Percentiles rank a stretch among this genome's conserved stretches.
These are phyloP conservation scores for Monilinia laxa DNA, from an alignment of 2,329 filamentous ascomycete genomes.

Conservation along the genomic window DNA sequence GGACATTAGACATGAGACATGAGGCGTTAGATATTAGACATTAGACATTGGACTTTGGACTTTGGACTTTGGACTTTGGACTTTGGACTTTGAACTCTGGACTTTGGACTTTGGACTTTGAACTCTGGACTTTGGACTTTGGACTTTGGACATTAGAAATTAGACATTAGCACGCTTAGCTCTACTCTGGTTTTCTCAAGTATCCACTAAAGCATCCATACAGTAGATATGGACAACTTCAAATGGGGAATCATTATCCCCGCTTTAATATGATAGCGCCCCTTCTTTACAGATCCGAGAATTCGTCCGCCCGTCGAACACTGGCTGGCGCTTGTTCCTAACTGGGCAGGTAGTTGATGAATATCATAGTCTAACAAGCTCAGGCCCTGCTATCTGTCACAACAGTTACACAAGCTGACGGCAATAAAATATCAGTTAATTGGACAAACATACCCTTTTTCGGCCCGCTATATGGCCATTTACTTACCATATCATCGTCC, in stretches of 20 bases:
- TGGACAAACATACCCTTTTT: not conserved
- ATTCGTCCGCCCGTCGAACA: not conserved
- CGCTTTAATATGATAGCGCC: conserved; percentile 1
- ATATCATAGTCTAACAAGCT: not conserved
- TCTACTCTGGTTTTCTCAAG: not conserved
- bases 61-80: no score
- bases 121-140: no score
- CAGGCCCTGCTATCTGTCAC: not conserved
- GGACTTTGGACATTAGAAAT: no score
- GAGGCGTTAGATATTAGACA: no score
- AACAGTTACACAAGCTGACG: not conserved
- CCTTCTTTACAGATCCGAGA: conserved; percentile 7
- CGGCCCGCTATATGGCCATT: not conserved
- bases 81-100: no score
- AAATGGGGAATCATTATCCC: not conserved
- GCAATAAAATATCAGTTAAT: not conserved
- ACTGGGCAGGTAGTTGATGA: not conserved
- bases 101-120: no score
- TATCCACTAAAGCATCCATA: not conserved
- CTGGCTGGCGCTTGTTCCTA: not conserved
- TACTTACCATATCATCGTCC: not conserved
- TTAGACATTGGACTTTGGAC: no score
- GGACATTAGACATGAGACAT: no score
- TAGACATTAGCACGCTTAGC: not conserved
- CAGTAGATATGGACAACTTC: not conserved